Conservation (phyloP, 441 rosid genomes). For the Adansonia madagascariensis region DNA sequence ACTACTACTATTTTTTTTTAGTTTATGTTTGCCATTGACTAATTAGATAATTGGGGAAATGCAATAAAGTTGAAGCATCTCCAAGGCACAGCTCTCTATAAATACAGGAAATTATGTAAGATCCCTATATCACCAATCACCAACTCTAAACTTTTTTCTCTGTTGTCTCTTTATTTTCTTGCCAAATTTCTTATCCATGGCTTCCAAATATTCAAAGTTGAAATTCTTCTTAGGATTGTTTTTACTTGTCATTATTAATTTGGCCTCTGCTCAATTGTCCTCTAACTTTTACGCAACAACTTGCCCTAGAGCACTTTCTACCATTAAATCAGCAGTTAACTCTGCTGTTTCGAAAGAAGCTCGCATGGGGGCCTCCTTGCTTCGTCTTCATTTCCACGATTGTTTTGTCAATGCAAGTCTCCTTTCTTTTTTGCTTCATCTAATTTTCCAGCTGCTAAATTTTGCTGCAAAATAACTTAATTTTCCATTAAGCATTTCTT, state of each 20-base stretch:
- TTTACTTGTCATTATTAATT: neutral
- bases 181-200: slow-evolving; percentile 5
- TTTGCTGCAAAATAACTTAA: too few relatives aligned
- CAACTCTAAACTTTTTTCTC: neutral
- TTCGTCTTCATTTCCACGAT: slow-evolving; percentile 52
- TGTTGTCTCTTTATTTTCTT: neutral
- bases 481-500: too few relatives aligned
- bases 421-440: neutral
- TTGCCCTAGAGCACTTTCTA: slow-evolving; percentile 39
- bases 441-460: neutral
- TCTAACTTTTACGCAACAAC: slow-evolving; percentile 36
- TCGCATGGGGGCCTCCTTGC: slow-evolving; percentile 48
- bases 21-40: neutral
- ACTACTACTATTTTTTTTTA: neutral
- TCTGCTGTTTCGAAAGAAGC: slow-evolving; percentile 34
- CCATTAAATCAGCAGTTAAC: slow-evolving; percentile 33
- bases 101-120: neutral
- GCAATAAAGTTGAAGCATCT: neutral
- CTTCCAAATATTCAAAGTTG: slow-evolving; percentile 10
- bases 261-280: slow-evolving; percentile 39
- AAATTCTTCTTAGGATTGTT: neutral
- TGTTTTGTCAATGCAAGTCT: slow-evolving; percentile 47
- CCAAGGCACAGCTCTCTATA: neutral
- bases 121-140: neutral
- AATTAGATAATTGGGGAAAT: neutral